phyloP scores from a whole-genome alignment of 2,329 filamentous ascomycete genomes.

The Colletotrichum truncatum region DNA sequence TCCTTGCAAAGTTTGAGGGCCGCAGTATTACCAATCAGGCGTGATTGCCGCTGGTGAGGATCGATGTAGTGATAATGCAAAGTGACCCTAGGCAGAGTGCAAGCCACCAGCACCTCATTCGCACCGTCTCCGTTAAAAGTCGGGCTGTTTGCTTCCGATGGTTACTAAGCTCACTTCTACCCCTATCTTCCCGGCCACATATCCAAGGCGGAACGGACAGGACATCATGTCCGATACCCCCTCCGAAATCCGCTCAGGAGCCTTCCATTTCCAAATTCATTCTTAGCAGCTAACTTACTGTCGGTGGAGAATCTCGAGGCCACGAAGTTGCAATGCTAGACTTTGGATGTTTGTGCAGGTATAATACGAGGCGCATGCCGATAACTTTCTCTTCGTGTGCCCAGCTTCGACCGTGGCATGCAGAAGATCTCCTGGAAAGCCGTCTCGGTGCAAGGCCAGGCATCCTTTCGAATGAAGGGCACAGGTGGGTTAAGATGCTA shows the following conservation, averaged over 20 bases:
- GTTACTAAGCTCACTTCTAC: slow-evolving; percentile 37
- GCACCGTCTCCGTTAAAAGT: slow-evolving; percentile 44
- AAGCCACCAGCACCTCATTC: slow-evolving; percentile 42
- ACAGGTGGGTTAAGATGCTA: no score
- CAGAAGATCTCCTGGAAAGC: slow-evolving; percentile 36
- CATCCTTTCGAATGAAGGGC: slow-evolving; percentile 36
- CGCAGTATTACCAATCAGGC: slow-evolving; percentile 43
- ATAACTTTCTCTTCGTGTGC: slow-evolving; percentile 25
- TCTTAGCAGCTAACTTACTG: slow-evolving; percentile 31
- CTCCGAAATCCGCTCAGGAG: slow-evolving; percentile 35
- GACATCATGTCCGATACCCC: slow-evolving; percentile 41
- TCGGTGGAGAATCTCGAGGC: slow-evolving; percentile 25
- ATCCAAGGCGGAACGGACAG: slow-evolving; percentile 35
- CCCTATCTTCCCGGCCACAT: slow-evolving; percentile 34
- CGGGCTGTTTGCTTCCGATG: slow-evolving; percentile 35
- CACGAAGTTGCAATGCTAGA: slow-evolving; percentile 34
- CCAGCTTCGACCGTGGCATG: slow-evolving; percentile 36
- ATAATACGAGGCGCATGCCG: slow-evolving; percentile 4
- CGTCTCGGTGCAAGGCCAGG: slow-evolving; percentile 35
- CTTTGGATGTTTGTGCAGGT: slow-evolving; percentile 32
- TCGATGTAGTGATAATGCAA: slow-evolving; percentile 50
- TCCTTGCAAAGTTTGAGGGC: slow-evolving; percentile 49
- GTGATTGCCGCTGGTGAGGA: slow-evolving; percentile 41
- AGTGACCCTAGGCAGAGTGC: slow-evolving; percentile 40
- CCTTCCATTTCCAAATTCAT: slow-evolving; percentile 31